Base-by-base conservation (phyloP, 129 eudicot genomes). In the Chrysanthemum makinoi region DNA sequence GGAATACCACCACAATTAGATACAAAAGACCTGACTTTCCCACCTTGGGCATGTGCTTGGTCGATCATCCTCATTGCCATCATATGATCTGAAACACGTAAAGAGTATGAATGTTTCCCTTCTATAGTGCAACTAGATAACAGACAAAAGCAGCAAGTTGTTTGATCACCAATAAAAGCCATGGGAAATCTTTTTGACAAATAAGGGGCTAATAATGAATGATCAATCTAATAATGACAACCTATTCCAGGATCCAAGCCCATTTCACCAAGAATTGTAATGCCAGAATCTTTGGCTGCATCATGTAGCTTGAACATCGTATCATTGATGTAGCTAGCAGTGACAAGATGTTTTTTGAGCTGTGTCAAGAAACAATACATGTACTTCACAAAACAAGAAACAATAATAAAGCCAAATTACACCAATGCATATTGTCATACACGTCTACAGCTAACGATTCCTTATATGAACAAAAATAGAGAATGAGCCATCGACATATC, bases 231-330 rank as follows among this genome's bases (percentile, higher is more conserved):
- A 14, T n/a, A 52, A 62, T 73, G 53, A 26, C 43, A 79, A 90
- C 99, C 99, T 83, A 95, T 88, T 84, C 99, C 99, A 67, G 99
- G 99, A 79, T 95, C 99, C 87, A 95, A 75, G 62, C 99, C 99
- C 99, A 95, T 95, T 87, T 95, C 97, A 72, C 99, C 95, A 70
- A 95, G 87, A 81, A 95, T 86, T 22, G 96, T 88, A 71, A 95
- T 74, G 44, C 95, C 96, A 75, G 89, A 83, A 65, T 60, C 80
- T 81, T 95, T 84, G 53, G 99, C 96, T 62, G 76, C 72, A 74
- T 90, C 96, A 73, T 90, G 83, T 20, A 90, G 82, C 88, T 83
- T 86, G 73, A 77, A 82, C 77, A 90, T 79, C 65, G 99, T 75
- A 69, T 88, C 97, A 71, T 88, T 89, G 55, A 90, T 88, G 73